A percentile compares a stretch with the other conserved stretches of the same genome.
phyloP scores from a whole-genome alignment of 148 eudicot genomes.

The Rheum nobile region DNA sequence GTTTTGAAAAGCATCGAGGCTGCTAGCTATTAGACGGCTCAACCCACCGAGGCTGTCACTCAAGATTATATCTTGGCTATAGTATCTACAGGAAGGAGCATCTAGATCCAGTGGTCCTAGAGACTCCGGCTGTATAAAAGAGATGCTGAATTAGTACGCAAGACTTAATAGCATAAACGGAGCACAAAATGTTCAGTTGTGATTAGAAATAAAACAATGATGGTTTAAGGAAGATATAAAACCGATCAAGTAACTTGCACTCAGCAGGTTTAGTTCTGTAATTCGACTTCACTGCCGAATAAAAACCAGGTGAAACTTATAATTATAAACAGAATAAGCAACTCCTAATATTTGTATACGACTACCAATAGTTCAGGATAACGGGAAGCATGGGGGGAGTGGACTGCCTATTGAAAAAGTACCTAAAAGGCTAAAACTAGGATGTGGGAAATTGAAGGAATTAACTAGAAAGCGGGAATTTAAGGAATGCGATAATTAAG shows the following conservation, averaged over 20 bases:
- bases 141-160: background rate
- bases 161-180: background rate
- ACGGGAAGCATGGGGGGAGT: background rate
- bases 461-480: too few relatives aligned
- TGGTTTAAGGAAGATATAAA: too few relatives aligned
- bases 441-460: too few relatives aligned
- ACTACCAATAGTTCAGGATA: background rate
- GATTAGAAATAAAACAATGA: too few relatives aligned
- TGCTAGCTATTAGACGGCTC: conserved; percentile 83
- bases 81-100: conserved; percentile 61
- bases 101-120: conserved; percentile 92
- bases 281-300: too few relatives aligned
- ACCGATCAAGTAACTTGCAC: too few relatives aligned
- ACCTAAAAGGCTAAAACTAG: too few relatives aligned
- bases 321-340: too few relatives aligned
- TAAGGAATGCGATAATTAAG: too few relatives aligned
- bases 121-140: conserved; percentile 68
- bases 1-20: conserved; percentile 84
- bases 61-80: conserved; percentile 59
- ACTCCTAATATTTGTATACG: too few relatives aligned
- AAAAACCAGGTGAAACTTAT: background rate
- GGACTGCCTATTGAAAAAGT: too few relatives aligned
- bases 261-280: too few relatives aligned
- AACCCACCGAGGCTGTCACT: conserved; percentile 86
- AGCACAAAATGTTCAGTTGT: background rate